These are phyloP conservation scores for Aleurites moluccanus DNA, from an alignment of 441 rosid genomes.

Conservation along the genomic window DNA sequence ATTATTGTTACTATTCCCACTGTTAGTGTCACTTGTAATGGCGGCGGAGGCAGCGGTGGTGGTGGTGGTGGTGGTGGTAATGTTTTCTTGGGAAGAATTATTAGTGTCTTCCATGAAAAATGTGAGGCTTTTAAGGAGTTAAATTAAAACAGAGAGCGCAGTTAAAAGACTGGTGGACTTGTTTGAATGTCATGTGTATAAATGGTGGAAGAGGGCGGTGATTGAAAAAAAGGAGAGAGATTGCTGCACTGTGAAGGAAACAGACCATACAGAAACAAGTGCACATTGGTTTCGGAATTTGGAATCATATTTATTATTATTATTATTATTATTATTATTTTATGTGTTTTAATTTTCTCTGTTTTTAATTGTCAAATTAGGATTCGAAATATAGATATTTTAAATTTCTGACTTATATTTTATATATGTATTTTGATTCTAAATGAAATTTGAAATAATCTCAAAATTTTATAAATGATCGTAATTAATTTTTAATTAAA, in stretches of 20 bases:
- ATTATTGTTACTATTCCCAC: constrained; percentile 16
- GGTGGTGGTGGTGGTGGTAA: constrained; percentile 24
- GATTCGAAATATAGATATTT: background rate
- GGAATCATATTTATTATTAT: constrained; percentile 23
- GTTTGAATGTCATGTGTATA: constrained; percentile 46
- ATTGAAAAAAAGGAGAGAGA: background rate
- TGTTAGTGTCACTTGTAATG: constrained; percentile 6
- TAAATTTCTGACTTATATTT: too few species aligned
- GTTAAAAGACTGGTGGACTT: constrained; percentile 15
- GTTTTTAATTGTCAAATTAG: background rate
- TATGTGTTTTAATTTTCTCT: background rate
- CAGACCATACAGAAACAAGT: constrained; percentile 1
- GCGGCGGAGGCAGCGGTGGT: constrained; percentile 9
- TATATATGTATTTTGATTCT: too few species aligned
- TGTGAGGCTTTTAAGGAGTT: constrained; percentile 27
- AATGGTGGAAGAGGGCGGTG: constrained; percentile 86
- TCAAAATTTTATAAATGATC: too few species aligned
- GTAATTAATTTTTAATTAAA: too few species aligned
- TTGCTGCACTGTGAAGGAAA: constrained; percentile 29
- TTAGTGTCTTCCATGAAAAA: constrained; percentile 26
- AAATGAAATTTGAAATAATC: too few species aligned
- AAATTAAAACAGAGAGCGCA: constrained; percentile 20
- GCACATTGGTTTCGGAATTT: constrained; percentile 35
- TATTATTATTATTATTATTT: constrained; percentile 4
- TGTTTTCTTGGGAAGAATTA: constrained; percentile 38